A percentile compares a stretch with the other conserved stretches of the same genome.
phyloP scores from a whole-genome alignment of 805 yeast species.

The Limtongia smithiae region DNA sequence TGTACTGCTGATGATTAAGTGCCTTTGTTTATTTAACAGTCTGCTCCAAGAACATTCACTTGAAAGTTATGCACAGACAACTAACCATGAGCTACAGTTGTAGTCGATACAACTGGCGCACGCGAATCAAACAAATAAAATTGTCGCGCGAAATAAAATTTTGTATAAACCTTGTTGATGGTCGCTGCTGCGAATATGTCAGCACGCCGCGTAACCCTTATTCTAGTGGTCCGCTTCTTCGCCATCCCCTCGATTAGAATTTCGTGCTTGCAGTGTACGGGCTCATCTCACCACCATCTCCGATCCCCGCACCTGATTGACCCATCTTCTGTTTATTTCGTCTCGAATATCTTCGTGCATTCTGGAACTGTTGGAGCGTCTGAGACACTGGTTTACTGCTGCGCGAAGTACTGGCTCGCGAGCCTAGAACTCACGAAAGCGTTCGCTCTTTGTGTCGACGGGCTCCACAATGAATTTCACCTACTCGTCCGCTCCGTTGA shows the following conservation, averaged over 20 bases:
- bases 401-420: slow-evolving; percentile 2
- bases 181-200: too few relatives aligned
- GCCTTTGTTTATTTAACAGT: too few relatives aligned
- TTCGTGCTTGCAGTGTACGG: not conserved
- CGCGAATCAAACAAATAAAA: too few relatives aligned
- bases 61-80: too few relatives aligned
- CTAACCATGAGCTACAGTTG: too few relatives aligned
- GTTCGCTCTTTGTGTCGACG: not conserved
- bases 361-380: not conserved
- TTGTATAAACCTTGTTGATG: too few relatives aligned
- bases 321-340: too few relatives aligned
- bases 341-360: too few relatives aligned
- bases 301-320: not conserved
- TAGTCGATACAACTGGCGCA: too few relatives aligned
- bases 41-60: too few relatives aligned
- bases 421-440: slow-evolving; percentile 2
- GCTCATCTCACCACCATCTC: not conserved
- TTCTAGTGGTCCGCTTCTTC: not conserved
- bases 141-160: too few relatives aligned
- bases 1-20: too few relatives aligned
- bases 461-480: slow-evolving; percentile 50
- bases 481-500: slow-evolving; percentile 96
- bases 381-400: not conserved
- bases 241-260: not conserved
- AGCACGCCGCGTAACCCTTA: not conserved